Evolutionary conservation across 495 filamentous ascomycete genomes (phyloP), one percentile per base, ranked within the genome.

Genomic region (Penicillium roqueforti): DNA sequence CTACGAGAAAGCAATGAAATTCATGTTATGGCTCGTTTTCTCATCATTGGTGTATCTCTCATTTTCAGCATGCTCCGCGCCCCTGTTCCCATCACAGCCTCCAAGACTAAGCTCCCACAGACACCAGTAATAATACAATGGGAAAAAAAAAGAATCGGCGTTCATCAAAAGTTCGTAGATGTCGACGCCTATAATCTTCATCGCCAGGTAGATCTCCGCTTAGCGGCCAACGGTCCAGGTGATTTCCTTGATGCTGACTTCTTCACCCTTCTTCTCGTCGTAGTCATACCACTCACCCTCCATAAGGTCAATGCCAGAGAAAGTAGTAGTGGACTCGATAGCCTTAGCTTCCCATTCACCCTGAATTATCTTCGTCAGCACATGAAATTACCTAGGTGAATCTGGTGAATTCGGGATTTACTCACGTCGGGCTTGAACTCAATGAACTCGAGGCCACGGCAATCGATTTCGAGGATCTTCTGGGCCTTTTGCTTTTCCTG

Each of bases 241-340:
- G 45, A 96, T 55, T 39, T 96, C 91, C 73, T 92, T 97, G 64
- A 99, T 91, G 65, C 87, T 91, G 36, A 92, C 88, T 64, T 92
- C 88, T 56, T 87, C 85, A 0, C 85, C 75, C 18, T 84, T 76
- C 72, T 89, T 88, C 71, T 92, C 88, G 63, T 92, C 88, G 67
- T 91, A 92, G 53, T 91, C 88, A 70, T 83, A 92, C 88, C 88
- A 92, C 53, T 97, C 93, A 1, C 88, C 92, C 19, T 97, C 95
- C 0, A 74, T 68, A 31, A 97, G 69, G 53, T 97, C 90, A 46
- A 97, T 87, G 0, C 71, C 84, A 4, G 80, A 70, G 59, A 99
- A 99, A 47, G 84, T 83, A 11, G 87, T 92, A 2, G 72, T 74
- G 0, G 88, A 89, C 46, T 96, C 92, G 36, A 80, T 22, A 2